Evolutionary conservation across 148 eudicot species (phyloP).

Genomic region (Agrostemma githago): DNA sequence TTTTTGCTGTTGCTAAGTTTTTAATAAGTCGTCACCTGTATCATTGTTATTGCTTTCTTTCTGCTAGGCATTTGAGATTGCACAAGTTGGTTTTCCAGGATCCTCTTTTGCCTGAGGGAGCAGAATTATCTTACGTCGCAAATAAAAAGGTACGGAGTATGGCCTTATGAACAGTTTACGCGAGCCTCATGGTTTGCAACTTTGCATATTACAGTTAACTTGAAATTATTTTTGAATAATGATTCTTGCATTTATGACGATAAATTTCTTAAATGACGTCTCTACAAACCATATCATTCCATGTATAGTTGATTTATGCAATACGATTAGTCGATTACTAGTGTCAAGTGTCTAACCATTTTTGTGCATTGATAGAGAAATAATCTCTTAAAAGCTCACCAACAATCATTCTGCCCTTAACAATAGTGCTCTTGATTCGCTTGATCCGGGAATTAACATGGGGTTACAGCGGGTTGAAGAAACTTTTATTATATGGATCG

Average conservation of each 20-base stretch:
- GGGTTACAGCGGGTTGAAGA: too few species aligned
- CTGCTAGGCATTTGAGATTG: constrained; percentile 62
- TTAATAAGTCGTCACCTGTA: not conserved
- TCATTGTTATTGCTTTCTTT: constrained; percentile 16
- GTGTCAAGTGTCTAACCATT: too few species aligned
- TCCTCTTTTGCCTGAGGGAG: constrained; percentile 70
- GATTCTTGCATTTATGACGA: constrained; percentile 21
- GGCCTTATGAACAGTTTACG: not conserved
- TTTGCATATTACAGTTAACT: not conserved
- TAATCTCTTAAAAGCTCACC: too few species aligned
- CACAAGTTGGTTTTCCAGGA: constrained; percentile 71
- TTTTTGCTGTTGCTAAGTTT: not conserved
- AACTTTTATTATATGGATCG: too few species aligned
- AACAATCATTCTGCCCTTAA: too few species aligned
- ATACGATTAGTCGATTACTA: too few species aligned
- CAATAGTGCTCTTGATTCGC: too few species aligned
- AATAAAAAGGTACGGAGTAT: constrained; percentile 71
- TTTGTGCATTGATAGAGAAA: too few species aligned
- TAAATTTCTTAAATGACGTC: too few species aligned
- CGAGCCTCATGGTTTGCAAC: not conserved
- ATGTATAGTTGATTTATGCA: too few species aligned
- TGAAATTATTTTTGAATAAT: constrained; percentile 26
- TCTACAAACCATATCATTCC: too few species aligned
- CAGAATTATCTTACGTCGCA: constrained; percentile 57
- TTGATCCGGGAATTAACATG: too few species aligned